Evolutionary conservation across 257 asterid species (phyloP).

Genomic region (Nicotiana attenuata): DNA sequence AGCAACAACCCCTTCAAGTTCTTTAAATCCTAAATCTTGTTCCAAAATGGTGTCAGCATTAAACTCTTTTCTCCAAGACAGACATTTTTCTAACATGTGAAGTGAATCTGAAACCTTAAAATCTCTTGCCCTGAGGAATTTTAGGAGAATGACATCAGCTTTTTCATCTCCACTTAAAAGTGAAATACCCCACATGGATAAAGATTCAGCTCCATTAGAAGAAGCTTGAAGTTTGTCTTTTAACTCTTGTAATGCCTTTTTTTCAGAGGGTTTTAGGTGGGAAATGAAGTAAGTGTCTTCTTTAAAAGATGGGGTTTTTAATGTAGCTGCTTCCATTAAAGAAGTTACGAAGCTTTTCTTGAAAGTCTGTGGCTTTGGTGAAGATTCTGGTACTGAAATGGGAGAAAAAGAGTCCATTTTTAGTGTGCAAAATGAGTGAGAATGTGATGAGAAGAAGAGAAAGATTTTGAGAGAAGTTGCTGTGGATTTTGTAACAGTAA

Average conservation of each 20-base stretch:
- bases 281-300: slow-evolving; percentile 82
- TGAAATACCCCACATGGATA: slow-evolving; percentile 69
- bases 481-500: background rate
- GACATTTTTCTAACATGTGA: slow-evolving; percentile 51
- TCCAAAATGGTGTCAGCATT: slow-evolving; percentile 58
- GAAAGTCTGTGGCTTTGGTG: slow-evolving; percentile 30
- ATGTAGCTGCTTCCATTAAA: slow-evolving; percentile 52
- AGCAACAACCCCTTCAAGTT: slow-evolving; percentile 75
- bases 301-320: slow-evolving; percentile 66
- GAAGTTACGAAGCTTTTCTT: slow-evolving; percentile 47
- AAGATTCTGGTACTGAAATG: slow-evolving; percentile 19
- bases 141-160: slow-evolving; percentile 72
- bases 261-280: slow-evolving; percentile 56
- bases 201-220: slow-evolving; percentile 20
- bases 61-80: slow-evolving; percentile 66
- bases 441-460: background rate
- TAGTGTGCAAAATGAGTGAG: background rate
- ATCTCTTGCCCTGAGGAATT: slow-evolving; percentile 88
- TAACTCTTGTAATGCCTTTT: slow-evolving; percentile 60
- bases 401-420: slow-evolving; percentile 52
- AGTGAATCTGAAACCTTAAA: slow-evolving; percentile 55
- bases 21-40: slow-evolving; percentile 76
- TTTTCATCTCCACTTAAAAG: slow-evolving; percentile 40
- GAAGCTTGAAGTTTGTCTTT: slow-evolving; percentile 40
- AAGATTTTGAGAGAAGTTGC: background rate